A percentile compares a stretch with the other conserved stretches of the same genome.
phyloP scores from a whole-genome alignment of 176 grass and related monocot species.

The Pontederia crassipes region DNA sequence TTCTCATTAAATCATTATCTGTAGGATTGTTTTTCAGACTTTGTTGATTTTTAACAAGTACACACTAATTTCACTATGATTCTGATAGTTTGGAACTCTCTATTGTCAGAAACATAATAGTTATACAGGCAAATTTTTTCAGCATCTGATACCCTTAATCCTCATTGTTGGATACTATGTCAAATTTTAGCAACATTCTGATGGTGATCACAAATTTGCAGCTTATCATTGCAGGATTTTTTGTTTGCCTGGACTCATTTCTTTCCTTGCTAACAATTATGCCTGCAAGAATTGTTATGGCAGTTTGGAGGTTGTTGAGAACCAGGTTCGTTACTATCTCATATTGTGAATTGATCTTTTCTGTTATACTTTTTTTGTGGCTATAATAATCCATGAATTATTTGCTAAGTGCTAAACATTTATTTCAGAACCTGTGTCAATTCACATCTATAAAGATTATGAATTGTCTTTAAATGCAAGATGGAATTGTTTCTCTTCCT shows the following conservation, averaged over 20 bases:
- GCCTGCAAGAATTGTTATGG: conserved; percentile 18
- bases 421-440: too few relatives aligned
- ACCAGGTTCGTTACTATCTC: conserved; percentile 4
- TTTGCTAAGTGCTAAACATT: too few relatives aligned
- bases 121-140: not conserved
- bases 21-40: too few relatives aligned
- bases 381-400: not conserved
- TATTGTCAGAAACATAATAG: not conserved
- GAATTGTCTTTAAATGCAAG: too few relatives aligned
- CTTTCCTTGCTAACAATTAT: conserved; percentile 20
- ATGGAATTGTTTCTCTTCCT: too few relatives aligned
- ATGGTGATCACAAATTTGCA: conserved; percentile 17
- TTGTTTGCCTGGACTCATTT: conserved; percentile 18
- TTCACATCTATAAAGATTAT: too few relatives aligned
- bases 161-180: too few relatives aligned
- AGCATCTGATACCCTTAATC: not conserved
- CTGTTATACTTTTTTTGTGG: conserved; percentile 1
- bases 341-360: not conserved
- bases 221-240: conserved; percentile 22
- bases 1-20: too few relatives aligned
- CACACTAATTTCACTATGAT: too few relatives aligned
- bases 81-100: too few relatives aligned
- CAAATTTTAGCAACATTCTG: not conserved
- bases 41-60: too few relatives aligned
- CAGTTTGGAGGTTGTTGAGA: conserved; percentile 15